Evolutionary conservation across 768 basidiomycete genomes (phyloP).

Genomic region (Krasilnikovozyma curviuscula): DNA sequence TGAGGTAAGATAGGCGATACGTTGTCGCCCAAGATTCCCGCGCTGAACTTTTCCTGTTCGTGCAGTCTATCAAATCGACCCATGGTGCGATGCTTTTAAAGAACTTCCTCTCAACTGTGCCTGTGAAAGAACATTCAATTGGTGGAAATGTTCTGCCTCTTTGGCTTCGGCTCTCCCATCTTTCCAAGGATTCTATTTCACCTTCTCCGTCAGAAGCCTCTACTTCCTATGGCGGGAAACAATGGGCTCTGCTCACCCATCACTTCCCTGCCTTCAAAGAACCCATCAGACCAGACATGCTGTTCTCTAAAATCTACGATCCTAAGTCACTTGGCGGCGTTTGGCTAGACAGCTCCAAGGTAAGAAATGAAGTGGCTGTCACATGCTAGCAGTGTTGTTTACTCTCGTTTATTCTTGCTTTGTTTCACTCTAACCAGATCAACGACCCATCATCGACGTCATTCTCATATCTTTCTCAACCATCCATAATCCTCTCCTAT

Average conservation of each 20-base stretch:
- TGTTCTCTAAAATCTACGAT: no score
- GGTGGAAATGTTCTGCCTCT: no score
- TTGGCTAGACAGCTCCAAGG: slow-evolving; percentile 11
- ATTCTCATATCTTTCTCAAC: slow-evolving; percentile 9
- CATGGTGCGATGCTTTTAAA: slow-evolving; percentile 3
- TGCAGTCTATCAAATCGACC: slow-evolving; percentile 8
- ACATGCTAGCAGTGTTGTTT: background rate
- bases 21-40: background rate
- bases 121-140: no score
- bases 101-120: slow-evolving; percentile 8
- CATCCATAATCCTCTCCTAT: slow-evolving; percentile 4
- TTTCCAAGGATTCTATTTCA: no score
- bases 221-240: no score
- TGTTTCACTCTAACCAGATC: background rate
- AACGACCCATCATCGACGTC: background rate
- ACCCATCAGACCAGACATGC: background rate
- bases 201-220: background rate
- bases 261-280: no score
- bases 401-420: background rate
- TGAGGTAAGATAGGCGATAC: no score
- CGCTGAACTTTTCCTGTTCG: background rate
- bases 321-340: background rate
- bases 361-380: no score
- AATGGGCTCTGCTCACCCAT: no score
- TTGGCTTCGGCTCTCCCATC: no score